Evolutionary conservation across 2,329 filamentous ascomycete species (phyloP).

Genomic region (Sporothrix protearum): DNA sequence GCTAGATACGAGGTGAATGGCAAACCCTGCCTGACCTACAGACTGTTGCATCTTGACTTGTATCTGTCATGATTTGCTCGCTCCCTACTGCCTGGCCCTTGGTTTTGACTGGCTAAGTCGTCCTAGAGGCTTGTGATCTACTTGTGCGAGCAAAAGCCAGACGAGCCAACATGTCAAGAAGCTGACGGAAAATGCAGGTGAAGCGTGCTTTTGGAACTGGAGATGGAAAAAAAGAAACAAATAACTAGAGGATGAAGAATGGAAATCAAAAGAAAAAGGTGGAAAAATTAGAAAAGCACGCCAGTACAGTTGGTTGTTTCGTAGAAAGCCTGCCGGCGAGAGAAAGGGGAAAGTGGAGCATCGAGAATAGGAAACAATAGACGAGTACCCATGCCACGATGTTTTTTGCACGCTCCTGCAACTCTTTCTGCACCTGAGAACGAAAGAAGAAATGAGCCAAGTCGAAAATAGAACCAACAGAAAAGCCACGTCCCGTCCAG

Average conservation of each 20-base stretch:
- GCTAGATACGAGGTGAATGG: background rate
- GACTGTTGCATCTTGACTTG: background rate
- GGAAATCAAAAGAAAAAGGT: conserved; percentile 1
- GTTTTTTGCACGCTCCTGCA: background rate
- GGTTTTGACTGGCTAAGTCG: too few relatives aligned
- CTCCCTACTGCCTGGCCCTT: background rate
- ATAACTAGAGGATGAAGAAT: background rate
- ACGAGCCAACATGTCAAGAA: background rate
- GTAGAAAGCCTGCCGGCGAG: background rate
- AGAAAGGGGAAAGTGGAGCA: background rate
- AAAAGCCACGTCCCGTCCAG: background rate
- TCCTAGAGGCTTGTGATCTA: background rate
- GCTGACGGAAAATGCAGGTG: background rate
- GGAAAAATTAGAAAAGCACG: background rate
- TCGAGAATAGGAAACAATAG: background rate
- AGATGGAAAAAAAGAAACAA: background rate
- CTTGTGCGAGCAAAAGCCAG: background rate
- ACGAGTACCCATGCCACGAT: background rate
- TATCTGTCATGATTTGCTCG: background rate
- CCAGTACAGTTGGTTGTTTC: background rate
- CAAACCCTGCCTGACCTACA: background rate
- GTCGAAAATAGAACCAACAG: background rate
- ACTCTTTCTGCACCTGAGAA: background rate
- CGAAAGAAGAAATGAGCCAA: background rate
- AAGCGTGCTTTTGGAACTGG: background rate